Conservation (phyloP, 1,284 basidiomycete genomes). For the Microbotryum intermedium region DNA sequence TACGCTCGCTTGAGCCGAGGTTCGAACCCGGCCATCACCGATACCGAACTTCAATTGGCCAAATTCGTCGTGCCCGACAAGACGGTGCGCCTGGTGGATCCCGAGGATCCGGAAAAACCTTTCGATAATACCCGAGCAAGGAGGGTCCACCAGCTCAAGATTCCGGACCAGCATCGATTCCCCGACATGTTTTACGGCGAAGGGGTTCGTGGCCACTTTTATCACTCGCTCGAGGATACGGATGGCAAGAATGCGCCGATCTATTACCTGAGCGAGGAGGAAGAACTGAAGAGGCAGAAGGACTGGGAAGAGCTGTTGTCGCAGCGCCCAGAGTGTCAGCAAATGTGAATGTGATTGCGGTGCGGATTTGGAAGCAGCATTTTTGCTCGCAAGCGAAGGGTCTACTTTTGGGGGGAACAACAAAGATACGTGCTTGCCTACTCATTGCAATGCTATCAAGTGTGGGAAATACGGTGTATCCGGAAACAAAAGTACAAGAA, state of each 20-base stretch:
- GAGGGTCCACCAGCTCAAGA: neutral
- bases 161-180: constrained; percentile 7
- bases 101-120: neutral
- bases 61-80: constrained; percentile 26
- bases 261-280: constrained; percentile 5
- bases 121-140: constrained; percentile 1
- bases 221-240: constrained; percentile 16
- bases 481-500: no score
- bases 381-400: no score
- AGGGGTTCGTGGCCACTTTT: constrained; percentile 23
- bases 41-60: constrained; percentile 32
- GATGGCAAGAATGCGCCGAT: constrained; percentile 16
- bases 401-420: no score
- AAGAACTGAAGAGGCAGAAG: no score
- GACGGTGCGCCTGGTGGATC: constrained; percentile 7
- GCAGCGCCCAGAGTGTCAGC: no score
- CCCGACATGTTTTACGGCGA: constrained; percentile 6
- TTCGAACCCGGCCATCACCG: constrained; percentile 30
- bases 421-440: no score
- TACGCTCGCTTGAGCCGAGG: constrained; percentile 25
- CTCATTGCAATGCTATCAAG: no score
- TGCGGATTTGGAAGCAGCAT: no score
- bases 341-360: no score
- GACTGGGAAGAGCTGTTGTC: no score
- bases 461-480: no score